These are phyloP conservation scores for Phytophthora syringae DNA, from an alignment of 352 stramenopile genomes.

Conservation along the genomic window DNA sequence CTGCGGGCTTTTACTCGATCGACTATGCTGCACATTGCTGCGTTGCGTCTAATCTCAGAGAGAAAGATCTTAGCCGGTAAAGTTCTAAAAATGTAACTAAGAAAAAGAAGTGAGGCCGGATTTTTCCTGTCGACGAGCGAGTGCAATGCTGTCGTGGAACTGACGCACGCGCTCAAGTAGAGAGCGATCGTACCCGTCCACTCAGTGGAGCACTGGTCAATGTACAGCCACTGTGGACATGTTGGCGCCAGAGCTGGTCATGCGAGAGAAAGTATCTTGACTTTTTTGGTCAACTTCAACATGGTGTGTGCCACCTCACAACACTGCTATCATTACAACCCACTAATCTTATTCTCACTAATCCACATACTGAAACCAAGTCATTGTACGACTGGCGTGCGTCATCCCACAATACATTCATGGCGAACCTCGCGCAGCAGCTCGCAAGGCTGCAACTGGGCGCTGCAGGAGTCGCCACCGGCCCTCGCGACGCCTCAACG, in stretches of 20 bases:
- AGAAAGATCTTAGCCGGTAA: constrained; percentile 20
- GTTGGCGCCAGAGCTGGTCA: not conserved
- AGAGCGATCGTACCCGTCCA: constrained; percentile 5
- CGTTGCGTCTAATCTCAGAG: too few species aligned
- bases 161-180: not conserved
- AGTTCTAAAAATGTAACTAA: constrained; percentile 25
- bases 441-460: constrained; percentile 53
- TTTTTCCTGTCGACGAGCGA: constrained; percentile 13
- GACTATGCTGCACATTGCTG: not conserved
- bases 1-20: not conserved
- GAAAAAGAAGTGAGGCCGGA: not conserved
- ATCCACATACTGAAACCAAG: constrained; percentile 9
- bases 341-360: constrained; percentile 4
- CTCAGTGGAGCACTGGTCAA: too few species aligned
- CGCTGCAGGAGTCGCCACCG: constrained; percentile 25
- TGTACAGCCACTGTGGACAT: not conserved
- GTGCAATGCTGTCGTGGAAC: not conserved
- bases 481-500: constrained; percentile 15
- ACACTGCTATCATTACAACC: constrained; percentile 2
- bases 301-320: constrained; percentile 12
- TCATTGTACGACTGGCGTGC: constrained; percentile 4
- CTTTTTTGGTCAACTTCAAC: constrained; percentile 42
- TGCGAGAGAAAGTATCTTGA: constrained; percentile 30
- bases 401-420: constrained; percentile 8
- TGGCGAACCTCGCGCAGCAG: constrained; percentile 39